Percentiles rank a stretch among this genome's conserved stretches.
Evolutionary conservation across 768 basidiomycete species (phyloP).

Genomic region (Lentinula detonsa): DNA sequence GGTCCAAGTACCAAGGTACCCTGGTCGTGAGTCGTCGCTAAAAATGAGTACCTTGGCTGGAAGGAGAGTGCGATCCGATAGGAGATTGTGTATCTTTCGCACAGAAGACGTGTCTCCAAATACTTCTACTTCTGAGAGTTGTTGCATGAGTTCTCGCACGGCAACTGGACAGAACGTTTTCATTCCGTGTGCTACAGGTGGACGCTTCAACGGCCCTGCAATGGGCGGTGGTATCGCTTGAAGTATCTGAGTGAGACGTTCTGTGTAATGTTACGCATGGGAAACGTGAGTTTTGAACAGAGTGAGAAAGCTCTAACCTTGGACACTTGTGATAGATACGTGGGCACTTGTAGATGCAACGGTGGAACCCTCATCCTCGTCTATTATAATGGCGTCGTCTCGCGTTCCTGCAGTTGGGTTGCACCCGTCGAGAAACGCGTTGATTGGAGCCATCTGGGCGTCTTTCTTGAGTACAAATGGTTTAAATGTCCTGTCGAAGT

Average conservation of each 20-base stretch:
- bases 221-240: slow-evolving; percentile 21
- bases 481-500: slow-evolving; percentile 73
- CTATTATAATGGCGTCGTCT: slow-evolving; percentile 56
- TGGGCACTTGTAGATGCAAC: slow-evolving; percentile 7
- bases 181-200: slow-evolving; percentile 10
- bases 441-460: slow-evolving; percentile 62
- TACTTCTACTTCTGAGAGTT: slow-evolving; percentile 74
- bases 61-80: slow-evolving; percentile 56
- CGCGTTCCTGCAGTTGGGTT: slow-evolving; percentile 12
- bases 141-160: slow-evolving; percentile 44
- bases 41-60: slow-evolving; percentile 85
- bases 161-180: slow-evolving; percentile 31
- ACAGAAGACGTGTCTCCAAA: slow-evolving; percentile 66
- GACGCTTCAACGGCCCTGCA: background rate
- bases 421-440: slow-evolving; percentile 47
- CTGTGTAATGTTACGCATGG: slow-evolving; percentile 17
- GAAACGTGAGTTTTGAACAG: background rate
- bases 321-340: slow-evolving; percentile 27
- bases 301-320: slow-evolving; percentile 27
- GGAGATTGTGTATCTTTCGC: slow-evolving; percentile 51
- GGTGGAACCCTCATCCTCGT: slow-evolving; percentile 32
- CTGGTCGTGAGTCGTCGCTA: slow-evolving; percentile 78
- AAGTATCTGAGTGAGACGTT: slow-evolving; percentile 32
- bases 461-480: slow-evolving; percentile 79
- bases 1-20: slow-evolving; percentile 95